These are phyloP conservation scores for Mycena epipterygia DNA, from an alignment of 768 basidiomycete species.

Conservation along the genomic window DNA sequence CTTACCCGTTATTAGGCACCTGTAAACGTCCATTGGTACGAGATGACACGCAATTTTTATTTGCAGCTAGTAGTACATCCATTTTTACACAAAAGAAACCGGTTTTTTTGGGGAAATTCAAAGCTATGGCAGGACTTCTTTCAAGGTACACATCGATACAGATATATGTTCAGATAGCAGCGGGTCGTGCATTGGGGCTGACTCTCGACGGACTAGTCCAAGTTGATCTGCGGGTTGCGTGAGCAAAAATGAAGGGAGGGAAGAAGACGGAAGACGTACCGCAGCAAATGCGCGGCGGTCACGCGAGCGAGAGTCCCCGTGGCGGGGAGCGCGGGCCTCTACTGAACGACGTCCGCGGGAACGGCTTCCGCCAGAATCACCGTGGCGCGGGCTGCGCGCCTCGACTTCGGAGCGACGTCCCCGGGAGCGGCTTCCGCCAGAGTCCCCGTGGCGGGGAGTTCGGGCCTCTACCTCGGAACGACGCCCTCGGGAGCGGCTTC, in stretches of 20 bases:
- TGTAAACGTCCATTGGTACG: too few species aligned
- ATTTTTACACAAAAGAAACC: too few species aligned
- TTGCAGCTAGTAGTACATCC: background rate
- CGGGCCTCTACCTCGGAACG: background rate
- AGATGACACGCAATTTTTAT: background rate
- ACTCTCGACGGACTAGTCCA: background rate
- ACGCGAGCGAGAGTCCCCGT: slow-evolving; percentile 15
- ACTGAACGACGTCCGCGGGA: background rate
- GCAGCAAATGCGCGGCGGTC: slow-evolving; percentile 7
- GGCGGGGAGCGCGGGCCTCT: slow-evolving; percentile 13
- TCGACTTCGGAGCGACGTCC: background rate
- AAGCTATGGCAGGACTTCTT: too few species aligned
- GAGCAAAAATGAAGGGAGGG: too few species aligned
- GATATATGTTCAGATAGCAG: too few species aligned
- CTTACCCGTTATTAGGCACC: background rate
- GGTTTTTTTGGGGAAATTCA: background rate
- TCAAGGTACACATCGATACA: too few species aligned
- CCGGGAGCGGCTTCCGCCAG: slow-evolving; percentile 6
- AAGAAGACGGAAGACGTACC: too few species aligned
- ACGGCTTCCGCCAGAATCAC: background rate
- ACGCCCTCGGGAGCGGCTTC: background rate
- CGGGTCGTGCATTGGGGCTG: too few species aligned
- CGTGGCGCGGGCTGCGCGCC: slow-evolving; percentile 6
- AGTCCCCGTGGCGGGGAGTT: slow-evolving; percentile 13
- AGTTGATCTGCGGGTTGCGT: background rate